Evolutionary conservation across 176 grass and related monocot genomes (phyloP), one percentile per base, ranked within the genome.

Genomic region (Tuctoria greenei): DNA sequence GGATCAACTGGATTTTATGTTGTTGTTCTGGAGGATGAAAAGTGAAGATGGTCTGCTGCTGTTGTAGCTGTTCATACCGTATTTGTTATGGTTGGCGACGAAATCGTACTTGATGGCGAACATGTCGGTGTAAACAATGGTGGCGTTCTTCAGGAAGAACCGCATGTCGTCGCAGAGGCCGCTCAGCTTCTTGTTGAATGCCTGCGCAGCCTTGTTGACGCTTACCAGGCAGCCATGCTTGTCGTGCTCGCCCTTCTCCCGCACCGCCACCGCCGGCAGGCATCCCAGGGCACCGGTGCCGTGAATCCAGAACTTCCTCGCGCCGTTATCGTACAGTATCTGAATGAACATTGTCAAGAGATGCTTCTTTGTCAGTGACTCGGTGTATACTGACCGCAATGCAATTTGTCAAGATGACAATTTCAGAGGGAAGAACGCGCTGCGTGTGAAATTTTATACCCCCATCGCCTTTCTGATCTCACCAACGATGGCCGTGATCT

Each of bases 21-120:
- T n/a, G n/a, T n/a, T 64, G 20, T 55, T 62, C 17, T 45, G 17
- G 63, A 55, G 15, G 13, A 17, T 8, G 17, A 65, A 10, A n/a
- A 2, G 17, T 26, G 28, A n/a, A 54, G 54, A 45, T 9, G 28
- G 2, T 44, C 2, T 17, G 46, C 0, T 7, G 6, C 10, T 54
- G 11, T 1, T n/a, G n/a, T 7, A 43, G 2, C 2, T 11, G 5
- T 44, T 46, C 89, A 6, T 80, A 97, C 93, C 93, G 7, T 97
- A 85, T 87, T 88, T 78, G 25, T 57, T 85, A 74, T 87, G 80
- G 75, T 91, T 93, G 24, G 93, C 93, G 6, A 97, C 86, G 2
- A 97, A 87, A 55, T 85, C 83, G 34, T 97, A 93, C 78, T 97
- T 97, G 43, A 93, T 93, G 35, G 93, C 69, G n/a, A 87, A 97